These are phyloP conservation scores for Curvularia verruculosa DNA, from an alignment of 2,329 filamentous ascomycete genomes.

Conservation along the genomic window DNA sequence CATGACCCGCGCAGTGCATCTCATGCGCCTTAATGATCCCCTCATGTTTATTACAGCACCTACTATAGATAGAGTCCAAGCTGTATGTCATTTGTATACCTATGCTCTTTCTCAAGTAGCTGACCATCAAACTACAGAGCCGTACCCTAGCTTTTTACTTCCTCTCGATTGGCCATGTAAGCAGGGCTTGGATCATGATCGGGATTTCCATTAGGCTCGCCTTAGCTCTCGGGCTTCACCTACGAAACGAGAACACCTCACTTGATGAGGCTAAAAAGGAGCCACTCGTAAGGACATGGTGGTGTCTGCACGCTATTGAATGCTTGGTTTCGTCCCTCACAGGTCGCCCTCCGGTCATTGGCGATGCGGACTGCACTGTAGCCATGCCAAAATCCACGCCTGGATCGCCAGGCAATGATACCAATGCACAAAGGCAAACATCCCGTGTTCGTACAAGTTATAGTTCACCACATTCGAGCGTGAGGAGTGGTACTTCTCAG, in stretches of 20 bases:
- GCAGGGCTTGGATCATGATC: slow-evolving; percentile 45
- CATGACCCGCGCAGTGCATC: slow-evolving; percentile 41
- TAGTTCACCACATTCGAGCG: slow-evolving; percentile 1
- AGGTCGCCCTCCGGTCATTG: slow-evolving; percentile 47
- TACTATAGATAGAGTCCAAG: slow-evolving; percentile 48
- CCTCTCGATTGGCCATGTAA: slow-evolving; percentile 34
- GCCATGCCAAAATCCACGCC: slow-evolving; percentile 27
- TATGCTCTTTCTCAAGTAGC: slow-evolving; percentile 18
- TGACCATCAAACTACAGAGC: slow-evolving; percentile 18
- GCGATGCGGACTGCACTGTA: slow-evolving; percentile 41
- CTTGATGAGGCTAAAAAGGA: slow-evolving; percentile 38
- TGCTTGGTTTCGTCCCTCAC: slow-evolving; percentile 47
- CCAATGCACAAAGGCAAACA: neutral
- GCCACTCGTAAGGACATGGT: slow-evolving; percentile 48
- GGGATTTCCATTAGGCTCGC: slow-evolving; percentile 48
- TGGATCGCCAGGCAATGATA: neutral
- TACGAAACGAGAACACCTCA: slow-evolving; percentile 44
- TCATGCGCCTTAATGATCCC: slow-evolving; percentile 29
- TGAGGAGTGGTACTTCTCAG: slow-evolving; percentile 3
- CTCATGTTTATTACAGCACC: slow-evolving; percentile 36
- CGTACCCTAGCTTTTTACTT: slow-evolving; percentile 37
- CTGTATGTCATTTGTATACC: slow-evolving; percentile 34
- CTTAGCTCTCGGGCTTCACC: slow-evolving; percentile 47
- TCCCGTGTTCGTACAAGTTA: slow-evolving; percentile 9
- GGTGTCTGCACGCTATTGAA: slow-evolving; percentile 49